phyloP scores from a whole-genome alignment of 2,329 filamentous ascomycete genomes.

The Fusarium sp. region DNA sequence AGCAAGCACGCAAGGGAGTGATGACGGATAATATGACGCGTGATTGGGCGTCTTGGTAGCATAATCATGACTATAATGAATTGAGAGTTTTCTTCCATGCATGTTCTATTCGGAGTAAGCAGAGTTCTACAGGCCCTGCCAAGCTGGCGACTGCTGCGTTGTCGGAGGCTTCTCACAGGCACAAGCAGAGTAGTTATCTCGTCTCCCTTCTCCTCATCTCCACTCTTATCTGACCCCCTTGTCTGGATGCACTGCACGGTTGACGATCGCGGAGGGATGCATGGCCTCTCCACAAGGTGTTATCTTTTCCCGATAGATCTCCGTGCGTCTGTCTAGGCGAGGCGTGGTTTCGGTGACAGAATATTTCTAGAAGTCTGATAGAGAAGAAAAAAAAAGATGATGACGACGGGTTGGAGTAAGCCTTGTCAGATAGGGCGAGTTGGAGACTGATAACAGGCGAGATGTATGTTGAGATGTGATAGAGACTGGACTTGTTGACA shows the following conservation, averaged over 20 bases:
- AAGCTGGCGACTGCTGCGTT: slow-evolving; percentile 18
- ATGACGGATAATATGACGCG: background rate
- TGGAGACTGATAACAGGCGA: no score
- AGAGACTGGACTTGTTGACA: no score
- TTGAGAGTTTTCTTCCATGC: slow-evolving; percentile 11
- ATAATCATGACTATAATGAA: slow-evolving; percentile 32
- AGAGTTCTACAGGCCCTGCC: background rate
- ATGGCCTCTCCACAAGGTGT: slow-evolving; percentile 12
- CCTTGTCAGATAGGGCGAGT: background rate
- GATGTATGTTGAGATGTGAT: no score
- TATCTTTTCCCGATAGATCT: slow-evolving; percentile 30
- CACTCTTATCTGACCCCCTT: slow-evolving; percentile 30
- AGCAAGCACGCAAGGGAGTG: background rate
- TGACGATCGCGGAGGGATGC: slow-evolving; percentile 8
- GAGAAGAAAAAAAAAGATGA: background rate
- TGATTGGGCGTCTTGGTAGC: slow-evolving; percentile 19
- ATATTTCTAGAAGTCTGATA: slow-evolving; percentile 33
- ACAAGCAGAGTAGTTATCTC: background rate
- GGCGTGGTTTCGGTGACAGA: slow-evolving; percentile 26
- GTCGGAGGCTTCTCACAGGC: slow-evolving; percentile 9
- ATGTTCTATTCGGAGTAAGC: background rate
- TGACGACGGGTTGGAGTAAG: background rate
- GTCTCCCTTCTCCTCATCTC: slow-evolving; percentile 18
- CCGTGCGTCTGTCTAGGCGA: slow-evolving; percentile 19
- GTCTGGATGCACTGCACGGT: background rate